Evolutionary conservation across 2,329 filamentous ascomycete genomes (phyloP), one percentile per base, ranked within the genome.

Genomic region (Clonostachys chloroleuca): DNA sequence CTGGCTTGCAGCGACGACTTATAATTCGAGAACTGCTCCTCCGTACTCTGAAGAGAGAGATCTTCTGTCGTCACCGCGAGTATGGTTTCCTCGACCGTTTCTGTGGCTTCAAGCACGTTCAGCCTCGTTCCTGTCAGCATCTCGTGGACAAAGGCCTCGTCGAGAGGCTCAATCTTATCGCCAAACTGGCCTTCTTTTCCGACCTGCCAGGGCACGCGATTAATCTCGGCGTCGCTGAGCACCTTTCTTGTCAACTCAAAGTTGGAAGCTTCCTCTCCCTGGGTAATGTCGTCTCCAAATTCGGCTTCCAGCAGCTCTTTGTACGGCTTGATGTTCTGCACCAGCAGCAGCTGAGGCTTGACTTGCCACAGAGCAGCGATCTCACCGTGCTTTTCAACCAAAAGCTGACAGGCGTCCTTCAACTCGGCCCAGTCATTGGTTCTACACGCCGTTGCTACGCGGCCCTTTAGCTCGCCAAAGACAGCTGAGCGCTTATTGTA

Each of bases 91-190:
- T n/a, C 36, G 17, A 10, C 36, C 17, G 36, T 12, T n/a, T n/a
- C 17, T 6, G 5, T n/a, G 14, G 36, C 17, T n/a, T 18, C 36
- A 18, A 8, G 14, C 14, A 6, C 36, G 17, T 39, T 39, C 36
- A 94, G 72, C 63, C 94, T 89, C 60, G 92, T 88, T 10, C 91
- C 73, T 0, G 89, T 95, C 49, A 95, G 69, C 60, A 89, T 94
- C 65, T 95, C 95, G 43, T 95, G 78, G 48, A 95, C 81, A 58
- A 94, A 95, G 14, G 43, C 45, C 34, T 52, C 51, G 14, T 52
- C 47, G 12, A 51, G 44, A 44, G 51, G 48, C 43, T 54, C 51
- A 44, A 53, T 46, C 5, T 44, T 40, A 30, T 39, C 30, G 24
- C 47, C 36, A 36, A 45, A 48, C 18, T 47, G 24, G 24, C 47